Conservation (phyloP, 352 stramenopile genomes). For the Phytophthora pisi region DNA sequence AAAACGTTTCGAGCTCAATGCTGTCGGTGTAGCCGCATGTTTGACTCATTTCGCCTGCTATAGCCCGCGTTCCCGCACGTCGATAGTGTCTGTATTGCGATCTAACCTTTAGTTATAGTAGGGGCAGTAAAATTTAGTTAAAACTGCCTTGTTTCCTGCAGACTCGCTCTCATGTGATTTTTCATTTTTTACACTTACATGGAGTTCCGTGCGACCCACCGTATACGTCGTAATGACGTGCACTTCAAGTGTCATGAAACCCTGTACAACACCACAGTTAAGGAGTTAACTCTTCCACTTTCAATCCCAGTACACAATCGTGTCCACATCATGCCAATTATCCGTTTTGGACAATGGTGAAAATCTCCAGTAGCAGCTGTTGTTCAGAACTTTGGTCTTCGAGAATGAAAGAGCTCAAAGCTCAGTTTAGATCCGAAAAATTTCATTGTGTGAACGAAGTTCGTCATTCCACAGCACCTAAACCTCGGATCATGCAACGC, state of each 20-base stretch:
- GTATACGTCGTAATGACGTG: no score
- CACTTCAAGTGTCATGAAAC: no score
- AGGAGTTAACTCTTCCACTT: no score
- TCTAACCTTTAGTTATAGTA: constrained; percentile 25
- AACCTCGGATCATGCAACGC: constrained; percentile 4
- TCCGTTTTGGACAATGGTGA: constrained; percentile 8
- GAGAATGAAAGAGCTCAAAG: constrained; percentile 4
- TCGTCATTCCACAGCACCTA: constrained; percentile 25
- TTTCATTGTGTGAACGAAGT: constrained; percentile 5
- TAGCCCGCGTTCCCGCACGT: constrained; percentile 2
- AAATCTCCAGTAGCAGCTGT: constrained; percentile 23
- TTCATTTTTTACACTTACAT: not conserved
- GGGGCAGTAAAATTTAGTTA: constrained; percentile 23
- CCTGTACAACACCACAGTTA: no score
- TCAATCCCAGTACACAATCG: not conserved
- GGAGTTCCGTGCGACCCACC: no score
- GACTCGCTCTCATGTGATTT: constrained; percentile 12
- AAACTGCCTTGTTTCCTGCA: constrained; percentile 24
- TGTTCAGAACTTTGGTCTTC: not conserved
- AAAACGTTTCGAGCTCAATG: not conserved
- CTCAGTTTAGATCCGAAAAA: constrained; percentile 8
- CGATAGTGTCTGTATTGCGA: constrained; percentile 1
- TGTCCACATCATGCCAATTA: constrained; percentile 8
- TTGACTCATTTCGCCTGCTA: constrained; percentile 29
- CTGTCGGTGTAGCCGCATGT: not conserved